These are phyloP conservation scores for Arachnomyces sp. DNA, from an alignment of 2,329 filamentous ascomycete genomes.

Conservation along the genomic window DNA sequence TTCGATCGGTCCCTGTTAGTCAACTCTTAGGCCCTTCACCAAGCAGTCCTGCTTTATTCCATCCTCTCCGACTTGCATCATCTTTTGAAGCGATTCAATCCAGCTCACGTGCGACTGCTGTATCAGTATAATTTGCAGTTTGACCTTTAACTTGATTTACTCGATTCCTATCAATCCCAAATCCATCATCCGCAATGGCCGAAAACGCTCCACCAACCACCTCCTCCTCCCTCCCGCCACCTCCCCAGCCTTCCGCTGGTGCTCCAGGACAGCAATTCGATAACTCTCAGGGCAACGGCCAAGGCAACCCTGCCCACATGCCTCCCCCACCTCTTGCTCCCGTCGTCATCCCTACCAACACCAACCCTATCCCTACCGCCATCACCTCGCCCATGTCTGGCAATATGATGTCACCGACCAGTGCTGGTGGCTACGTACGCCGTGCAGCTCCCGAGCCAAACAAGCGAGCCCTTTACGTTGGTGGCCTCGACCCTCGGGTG, in stretches of 20 bases:
- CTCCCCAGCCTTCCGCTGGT: constrained; percentile 59
- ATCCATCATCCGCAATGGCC: constrained; percentile 56
- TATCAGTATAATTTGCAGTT: constrained; percentile 13
- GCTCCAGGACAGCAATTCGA: constrained; percentile 64
- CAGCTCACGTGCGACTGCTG: constrained; percentile 9
- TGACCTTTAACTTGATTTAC: constrained; percentile 16
- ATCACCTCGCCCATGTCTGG: constrained; percentile 73
- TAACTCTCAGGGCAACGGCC: constrained; percentile 59
- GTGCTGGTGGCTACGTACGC: constrained; percentile 69
- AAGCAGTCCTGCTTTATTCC: constrained; percentile 8
- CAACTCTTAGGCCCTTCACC: constrained; percentile 5
- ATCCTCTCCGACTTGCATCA: not conserved
- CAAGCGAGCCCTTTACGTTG: constrained; percentile 94
- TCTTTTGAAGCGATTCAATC: constrained; percentile 5
- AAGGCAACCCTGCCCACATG: constrained; percentile 67
- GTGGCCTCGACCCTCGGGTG: constrained; percentile 86
- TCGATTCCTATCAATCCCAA: constrained; percentile 13
- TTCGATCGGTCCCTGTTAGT: constrained; percentile 7
- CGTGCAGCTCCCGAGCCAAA: constrained; percentile 95
- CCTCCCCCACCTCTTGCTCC: constrained; percentile 79
- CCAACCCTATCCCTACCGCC: constrained; percentile 85
- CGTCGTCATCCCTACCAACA: constrained; percentile 86
- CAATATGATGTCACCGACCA: constrained; percentile 75
- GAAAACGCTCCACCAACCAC: constrained; percentile 60
- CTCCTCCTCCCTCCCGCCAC: constrained; percentile 59